phyloP scores from a whole-genome alignment of 164 flowering plant genomes.

The Umbilicus rupestris region DNA sequence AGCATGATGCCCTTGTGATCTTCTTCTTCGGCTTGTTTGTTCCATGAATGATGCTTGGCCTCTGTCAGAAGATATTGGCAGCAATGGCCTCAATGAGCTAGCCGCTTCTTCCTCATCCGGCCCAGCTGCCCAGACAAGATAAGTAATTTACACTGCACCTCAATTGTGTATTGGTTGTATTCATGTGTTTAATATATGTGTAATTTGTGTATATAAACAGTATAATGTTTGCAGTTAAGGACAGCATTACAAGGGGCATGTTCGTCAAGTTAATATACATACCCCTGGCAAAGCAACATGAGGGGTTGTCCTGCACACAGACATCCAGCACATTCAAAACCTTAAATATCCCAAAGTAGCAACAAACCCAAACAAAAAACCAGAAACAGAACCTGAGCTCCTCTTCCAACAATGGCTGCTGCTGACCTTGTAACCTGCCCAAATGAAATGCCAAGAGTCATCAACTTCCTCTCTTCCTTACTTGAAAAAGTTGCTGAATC shows the following conservation, averaged over 20 bases:
- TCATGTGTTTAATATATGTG: too few species aligned
- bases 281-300: neutral
- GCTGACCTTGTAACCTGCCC: slow-evolving; percentile 18
- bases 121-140: neutral
- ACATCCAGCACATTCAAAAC: neutral
- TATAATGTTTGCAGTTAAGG: too few species aligned
- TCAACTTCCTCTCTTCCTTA: slow-evolving; percentile 42
- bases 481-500: slow-evolving; percentile 46
- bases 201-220: too few species aligned
- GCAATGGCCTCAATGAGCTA: neutral
- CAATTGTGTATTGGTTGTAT: too few species aligned
- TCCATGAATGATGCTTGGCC: neutral
- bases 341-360: neutral
- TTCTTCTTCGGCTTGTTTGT: neutral
- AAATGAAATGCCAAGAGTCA: slow-evolving; percentile 31
- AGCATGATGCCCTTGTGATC: neutral
- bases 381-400: neutral
- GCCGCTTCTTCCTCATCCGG: neutral
- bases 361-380: neutral
- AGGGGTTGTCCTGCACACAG: neutral
- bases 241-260: neutral
- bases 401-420: slow-evolving; percentile 31
- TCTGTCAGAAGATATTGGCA: neutral
- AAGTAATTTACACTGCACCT: neutral
- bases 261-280: neutral